Evolutionary conservation across 208 protist species (phyloP), one percentile per base, ranked within the genome.

Genomic region (Crithidia expoeki): DNA sequence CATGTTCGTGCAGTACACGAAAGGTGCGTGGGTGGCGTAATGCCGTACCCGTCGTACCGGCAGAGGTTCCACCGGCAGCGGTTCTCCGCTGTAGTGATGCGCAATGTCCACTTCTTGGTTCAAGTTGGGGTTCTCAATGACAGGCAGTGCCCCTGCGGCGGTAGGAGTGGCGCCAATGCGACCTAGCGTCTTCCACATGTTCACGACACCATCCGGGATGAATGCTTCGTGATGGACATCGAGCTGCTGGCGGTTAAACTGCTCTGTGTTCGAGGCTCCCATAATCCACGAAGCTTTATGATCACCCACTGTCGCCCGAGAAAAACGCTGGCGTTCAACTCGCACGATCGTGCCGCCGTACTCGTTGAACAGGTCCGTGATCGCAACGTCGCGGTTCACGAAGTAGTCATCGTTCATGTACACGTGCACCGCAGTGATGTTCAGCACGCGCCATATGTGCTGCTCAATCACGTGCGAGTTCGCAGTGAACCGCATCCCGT

Each of bases 391-490:
- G 60, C 83, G 86, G 71, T 89, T 82, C 44, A 92, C 76, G 65
- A 89, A 89, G 70, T 89, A 92, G 76, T 92, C 86, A 70, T 92
- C 86, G 75, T 92, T 92, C 60, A 88, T 78, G 75, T 85, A 85
- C 44, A 92, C 63, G 65, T 88, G 83, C 67, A 89, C 72, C 19
- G 73, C 30, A 0, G 86, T 89, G 4, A 76, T 60, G 74, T 85
- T 83, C 55, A 61, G 73, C 63, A 92, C 61, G 33, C 81, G 77
- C 73, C 80, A 89, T 33, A 92, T 78, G 34, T 87, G 72, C 53
- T 80, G 67, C 74, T 92, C 86, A 47, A 92, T 84, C 4, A 53
- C 46, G 65, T 89, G 62, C 21, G 83, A 76, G 73, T 92, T 75
- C 27, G 81, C 23, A 19, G 86, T 89, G 38, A 89, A 72, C 21